Evolutionary conservation across 2,329 filamentous ascomycete genomes (phyloP), one percentile per base, ranked within the genome.

Genomic region (Raffaelea ambrosiae): DNA sequence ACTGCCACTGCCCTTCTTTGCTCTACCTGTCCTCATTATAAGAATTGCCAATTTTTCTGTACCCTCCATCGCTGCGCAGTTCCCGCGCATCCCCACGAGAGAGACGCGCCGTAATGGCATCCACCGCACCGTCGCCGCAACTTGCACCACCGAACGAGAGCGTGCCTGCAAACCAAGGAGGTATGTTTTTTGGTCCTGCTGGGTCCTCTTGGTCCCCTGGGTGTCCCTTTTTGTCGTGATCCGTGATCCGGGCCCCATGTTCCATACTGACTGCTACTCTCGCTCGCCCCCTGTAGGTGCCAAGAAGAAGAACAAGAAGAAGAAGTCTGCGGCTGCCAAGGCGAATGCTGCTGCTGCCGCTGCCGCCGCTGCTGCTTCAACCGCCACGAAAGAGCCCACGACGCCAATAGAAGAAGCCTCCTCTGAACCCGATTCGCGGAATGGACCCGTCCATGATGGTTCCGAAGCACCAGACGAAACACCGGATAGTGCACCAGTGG

Each of bases 321-420:
- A 38, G 5, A 38, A 38, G 26, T 19, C n/a, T 14, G 14, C 26
- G 56, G 58, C 69, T 44, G 76, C 73, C 64, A 79, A 77, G 66
- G 79, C 76, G 66, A 74, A 71, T 60, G 76, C 72, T 55, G 67
- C 67, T 40, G 66, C 65, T 59, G 76, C 73, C 57, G 52, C 63
- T 11, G 53, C 59, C 43, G 62, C 65, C 61, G 29, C 44, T 44
- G 46, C 51, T 51, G 41, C 44, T 23, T 35, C 46, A 18, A 47
- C 50, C 18, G 44, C 52, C 20, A 33, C 53, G 35, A 52, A 54
- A 57, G 46, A 45, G 8, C n/a, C 39, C 3, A 21, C 46, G 18
- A 22, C 38, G 23, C n/a, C 50, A 39, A 35, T 46, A 44, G 35
- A 38, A 16, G 8, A 5, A 5, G 31, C 42, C n/a, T 31, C 46